Evolutionary conservation across 2,329 filamentous ascomycete genomes (phyloP), one percentile per base, ranked within the genome.

Genomic region (Colletotrichum phormii): DNA sequence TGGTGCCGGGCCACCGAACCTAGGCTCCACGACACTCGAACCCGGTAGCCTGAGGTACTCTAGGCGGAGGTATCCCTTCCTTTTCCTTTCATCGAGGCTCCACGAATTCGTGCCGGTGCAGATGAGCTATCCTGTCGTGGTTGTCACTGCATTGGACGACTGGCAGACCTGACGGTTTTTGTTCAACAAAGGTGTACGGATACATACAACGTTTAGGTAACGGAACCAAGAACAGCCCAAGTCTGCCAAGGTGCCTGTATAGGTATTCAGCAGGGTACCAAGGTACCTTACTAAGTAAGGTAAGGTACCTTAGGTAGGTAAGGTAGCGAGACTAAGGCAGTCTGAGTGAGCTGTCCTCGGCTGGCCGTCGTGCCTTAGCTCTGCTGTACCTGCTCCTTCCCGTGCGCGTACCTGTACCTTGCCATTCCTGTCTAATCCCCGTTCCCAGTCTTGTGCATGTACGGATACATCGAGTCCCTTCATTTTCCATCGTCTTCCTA

Each of bases 401-500:
- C 59, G 63, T 51, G 26, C 37, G 58, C 35, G 51, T 72, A 57
- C 53, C 53, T 72, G 65, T 69, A 72, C 64, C 59, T 29, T 63
- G 53, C 64, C 69, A 57, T 29, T 58, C 59, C 54, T 24, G 58
- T 72, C 64, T 42, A 65, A 58, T 59, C 64, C 42, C 51, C 29
- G 64, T 37, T 33, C 42, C 58, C 46, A 46, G 58, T 67, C 65
- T 53, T 59, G 58, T 72, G 69, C 35, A 63, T 64, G 46, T 29
- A 29, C 26, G 4, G 26, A 29, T 55, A 67, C 46, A 57, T 35
- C 49, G 54, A 35, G 69, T 72, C 61, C 65, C 42, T 33, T 42
- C 35, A 54, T 22, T 31, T 46, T 24, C 61, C n/a, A 26, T 49
- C 8, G 18, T 18, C 42, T 18, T 42, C 37, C 37, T 18, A 42